Evolutionary conservation across 257 asterid genomes (phyloP).

Genomic region (Galeopsis tetrahit): DNA sequence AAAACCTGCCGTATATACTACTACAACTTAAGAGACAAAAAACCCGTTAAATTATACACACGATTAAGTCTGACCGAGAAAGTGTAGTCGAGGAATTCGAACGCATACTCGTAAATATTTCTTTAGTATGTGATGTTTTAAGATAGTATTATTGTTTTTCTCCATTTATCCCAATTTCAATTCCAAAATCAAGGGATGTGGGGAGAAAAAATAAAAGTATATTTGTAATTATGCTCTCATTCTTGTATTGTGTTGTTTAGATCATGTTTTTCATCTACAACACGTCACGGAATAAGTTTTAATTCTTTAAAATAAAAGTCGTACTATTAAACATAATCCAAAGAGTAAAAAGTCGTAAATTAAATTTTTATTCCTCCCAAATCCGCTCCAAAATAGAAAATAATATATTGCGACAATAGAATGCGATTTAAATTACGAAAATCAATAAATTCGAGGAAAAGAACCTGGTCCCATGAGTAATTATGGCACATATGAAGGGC

Average conservation of each 20-base stretch:
- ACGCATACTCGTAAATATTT: background rate
- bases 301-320: background rate
- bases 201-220: too few species aligned
- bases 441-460: background rate
- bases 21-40: too few species aligned
- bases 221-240: too few species aligned
- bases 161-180: too few species aligned
- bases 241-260: background rate
- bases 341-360: background rate
- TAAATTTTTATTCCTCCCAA: background rate
- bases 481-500: conserved; percentile 26
- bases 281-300: background rate
- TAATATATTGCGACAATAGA: background rate
- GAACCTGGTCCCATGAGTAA: conserved; percentile 28
- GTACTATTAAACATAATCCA: background rate
- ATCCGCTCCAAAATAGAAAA: conserved; percentile 17
- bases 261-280: background rate
- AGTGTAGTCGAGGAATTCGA: background rate
- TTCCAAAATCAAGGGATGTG: too few species aligned
- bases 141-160: too few species aligned
- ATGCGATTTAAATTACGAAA: background rate
- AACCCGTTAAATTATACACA: too few species aligned
- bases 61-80: too few species aligned
- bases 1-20: too few species aligned
- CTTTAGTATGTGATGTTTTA: too few species aligned